phyloP scores from a whole-genome alignment of 2,329 filamentous ascomycete species.

The Huntiella moniliformis region DNA sequence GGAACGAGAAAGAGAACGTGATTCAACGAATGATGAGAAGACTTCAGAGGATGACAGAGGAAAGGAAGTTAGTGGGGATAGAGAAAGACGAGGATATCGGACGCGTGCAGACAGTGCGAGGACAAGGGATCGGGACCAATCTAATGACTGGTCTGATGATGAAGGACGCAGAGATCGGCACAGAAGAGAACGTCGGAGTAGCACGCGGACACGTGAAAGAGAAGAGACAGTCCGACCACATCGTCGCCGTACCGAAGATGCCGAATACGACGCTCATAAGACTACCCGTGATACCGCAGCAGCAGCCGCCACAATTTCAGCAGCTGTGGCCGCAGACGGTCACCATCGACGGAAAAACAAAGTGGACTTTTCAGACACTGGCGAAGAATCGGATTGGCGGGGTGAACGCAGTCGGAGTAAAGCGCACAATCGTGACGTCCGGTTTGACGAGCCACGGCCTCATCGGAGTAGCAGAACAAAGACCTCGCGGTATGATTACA shows the following conservation, averaged over 20 bases:
- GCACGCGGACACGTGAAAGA: conserved; percentile 7
- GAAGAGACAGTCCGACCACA: conserved; percentile 7
- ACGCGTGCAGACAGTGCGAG: conserved; percentile 11
- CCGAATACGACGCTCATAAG: too few relatives aligned
- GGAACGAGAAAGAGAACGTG: conserved; percentile 6
- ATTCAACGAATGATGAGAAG: conserved; percentile 1
- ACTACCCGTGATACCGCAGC: conserved; percentile 3
- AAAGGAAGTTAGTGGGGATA: conserved; percentile 4
- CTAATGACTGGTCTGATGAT: conserved; percentile 11
- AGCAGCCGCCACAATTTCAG: conserved; percentile 8
- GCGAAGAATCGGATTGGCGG: conserved; percentile 14
- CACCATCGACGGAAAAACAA: neutral
- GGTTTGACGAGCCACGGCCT: neutral
- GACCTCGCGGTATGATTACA: too few relatives aligned
- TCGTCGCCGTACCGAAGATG: conserved; percentile 11
- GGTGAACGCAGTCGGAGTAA: conserved; percentile 5
- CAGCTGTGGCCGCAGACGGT: neutral
- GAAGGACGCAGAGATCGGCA: conserved; percentile 11
- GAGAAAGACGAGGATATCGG: conserved; percentile 5
- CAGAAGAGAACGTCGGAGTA: conserved; percentile 10
- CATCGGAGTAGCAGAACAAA: too few relatives aligned
- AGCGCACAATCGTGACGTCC: conserved; percentile 11
- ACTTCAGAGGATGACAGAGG: conserved; percentile 7
- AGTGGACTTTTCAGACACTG: conserved; percentile 6
- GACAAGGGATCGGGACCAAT: conserved; percentile 10